Conservation (phyloP, 2,329 filamentous ascomycete species). For the Shiraia bambusicola region DNA sequence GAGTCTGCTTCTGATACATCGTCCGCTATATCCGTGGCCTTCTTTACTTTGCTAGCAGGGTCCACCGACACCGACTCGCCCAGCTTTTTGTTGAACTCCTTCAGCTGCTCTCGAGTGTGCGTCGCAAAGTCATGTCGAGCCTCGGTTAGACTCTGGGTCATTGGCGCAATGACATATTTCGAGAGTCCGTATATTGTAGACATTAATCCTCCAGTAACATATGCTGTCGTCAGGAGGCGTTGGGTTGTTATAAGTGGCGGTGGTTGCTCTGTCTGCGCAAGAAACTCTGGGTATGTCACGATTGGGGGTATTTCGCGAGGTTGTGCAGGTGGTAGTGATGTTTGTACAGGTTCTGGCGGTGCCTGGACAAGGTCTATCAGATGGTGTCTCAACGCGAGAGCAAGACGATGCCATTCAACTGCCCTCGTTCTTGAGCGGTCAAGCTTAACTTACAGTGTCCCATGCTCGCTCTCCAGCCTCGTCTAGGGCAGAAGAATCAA, state of each 20-base stretch:
- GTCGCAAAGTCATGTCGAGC: slow-evolving; percentile 60
- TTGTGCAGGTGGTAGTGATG: slow-evolving; percentile 19
- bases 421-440: neutral
- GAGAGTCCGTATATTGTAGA: slow-evolving; percentile 68
- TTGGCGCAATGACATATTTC: slow-evolving; percentile 66
- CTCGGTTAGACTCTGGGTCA: slow-evolving; percentile 56
- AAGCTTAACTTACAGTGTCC: slow-evolving; percentile 26
- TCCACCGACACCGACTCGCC: slow-evolving; percentile 64
- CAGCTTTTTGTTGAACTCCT: slow-evolving; percentile 59
- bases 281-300: slow-evolving; percentile 68
- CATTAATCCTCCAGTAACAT: slow-evolving; percentile 57
- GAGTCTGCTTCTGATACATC: slow-evolving; percentile 54
- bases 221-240: slow-evolving; percentile 59
- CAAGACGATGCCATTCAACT: neutral
- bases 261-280: slow-evolving; percentile 59
- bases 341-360: slow-evolving; percentile 15
- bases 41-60: slow-evolving; percentile 46
- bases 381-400: neutral
- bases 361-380: slow-evolving; percentile 18
- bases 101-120: slow-evolving; percentile 54
- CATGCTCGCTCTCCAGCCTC: slow-evolving; percentile 29
- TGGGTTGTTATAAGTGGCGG: slow-evolving; percentile 60
- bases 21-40: slow-evolving; percentile 34
- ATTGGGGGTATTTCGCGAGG: slow-evolving; percentile 58
- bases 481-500: slow-evolving; percentile 16